Conservation (phyloP, 2,329 filamentous ascomycete genomes). For the Gliomastix tumulicola region DNA sequence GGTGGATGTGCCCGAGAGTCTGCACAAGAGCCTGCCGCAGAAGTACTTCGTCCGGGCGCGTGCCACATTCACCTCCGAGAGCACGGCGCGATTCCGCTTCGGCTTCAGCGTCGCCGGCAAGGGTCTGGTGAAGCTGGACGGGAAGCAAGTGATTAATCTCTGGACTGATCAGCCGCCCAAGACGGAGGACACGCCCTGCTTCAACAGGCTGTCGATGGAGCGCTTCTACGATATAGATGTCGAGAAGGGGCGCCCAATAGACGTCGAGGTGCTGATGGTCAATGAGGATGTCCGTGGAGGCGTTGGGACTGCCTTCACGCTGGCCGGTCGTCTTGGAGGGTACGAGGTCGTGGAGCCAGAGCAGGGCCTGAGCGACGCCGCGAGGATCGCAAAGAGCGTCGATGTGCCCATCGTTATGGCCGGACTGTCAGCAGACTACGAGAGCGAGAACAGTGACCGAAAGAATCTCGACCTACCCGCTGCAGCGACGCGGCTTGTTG, state of each 20-base stretch:
- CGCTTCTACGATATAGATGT: conserved; percentile 13
- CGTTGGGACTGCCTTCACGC: neutral
- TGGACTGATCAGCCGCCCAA: conserved; percentile 6
- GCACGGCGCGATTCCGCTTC: conserved; percentile 16
- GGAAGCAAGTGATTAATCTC: conserved; percentile 19
- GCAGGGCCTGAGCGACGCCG: conserved; percentile 59
- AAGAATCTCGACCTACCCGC: conserved; percentile 73
- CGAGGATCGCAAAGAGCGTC: conserved; percentile 57
- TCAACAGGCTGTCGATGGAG: conserved; percentile 24
- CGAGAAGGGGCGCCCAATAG: conserved; percentile 2
- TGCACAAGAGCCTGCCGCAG: conserved; percentile 7
- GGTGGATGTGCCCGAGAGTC: conserved; percentile 9
- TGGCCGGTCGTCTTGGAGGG: conserved; percentile 43
- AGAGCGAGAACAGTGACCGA: conserved; percentile 72
- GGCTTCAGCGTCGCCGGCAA: conserved; percentile 26
- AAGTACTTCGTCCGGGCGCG: conserved; percentile 7
- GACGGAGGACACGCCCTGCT: conserved; percentile 15
- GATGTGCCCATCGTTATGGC: conserved; percentile 75
- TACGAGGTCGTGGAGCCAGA: conserved; percentile 49
- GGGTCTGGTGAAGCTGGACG: conserved; percentile 22
- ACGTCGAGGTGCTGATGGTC: conserved; percentile 3
- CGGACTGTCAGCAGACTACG: conserved; percentile 75
- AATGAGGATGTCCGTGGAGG: neutral
- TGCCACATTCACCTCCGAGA: conserved; percentile 5
- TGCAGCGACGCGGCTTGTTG: conserved; percentile 62